Conservation (phyloP, 495 filamentous ascomycete species). For the Terfezia boudieri region DNA sequence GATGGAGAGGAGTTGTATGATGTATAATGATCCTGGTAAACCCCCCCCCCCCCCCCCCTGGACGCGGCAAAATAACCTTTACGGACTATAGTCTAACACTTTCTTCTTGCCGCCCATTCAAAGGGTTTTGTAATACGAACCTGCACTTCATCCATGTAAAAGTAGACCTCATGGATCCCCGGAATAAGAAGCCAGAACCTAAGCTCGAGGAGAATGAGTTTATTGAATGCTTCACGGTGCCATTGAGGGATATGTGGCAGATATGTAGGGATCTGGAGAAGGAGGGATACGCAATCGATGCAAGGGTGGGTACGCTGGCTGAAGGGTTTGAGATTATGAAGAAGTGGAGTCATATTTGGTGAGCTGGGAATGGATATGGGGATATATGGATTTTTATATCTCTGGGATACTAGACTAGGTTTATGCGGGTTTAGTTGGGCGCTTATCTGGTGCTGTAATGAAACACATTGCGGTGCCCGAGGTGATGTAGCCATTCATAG, state of each 20-base stretch:
- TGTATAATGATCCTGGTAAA: constrained; percentile 44
- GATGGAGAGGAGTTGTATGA: constrained; percentile 44
- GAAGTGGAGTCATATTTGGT: constrained; percentile 16
- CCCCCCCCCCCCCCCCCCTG: background rate
- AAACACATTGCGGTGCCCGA: too few species aligned
- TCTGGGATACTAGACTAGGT: too few species aligned
- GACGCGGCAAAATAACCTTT: too few species aligned
- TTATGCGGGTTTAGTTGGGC: too few species aligned
- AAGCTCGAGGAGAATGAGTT: constrained; percentile 75
- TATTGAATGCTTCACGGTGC: constrained; percentile 63
- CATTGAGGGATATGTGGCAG: constrained; percentile 38
- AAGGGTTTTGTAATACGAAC: constrained; percentile 75
- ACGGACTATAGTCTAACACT: background rate
- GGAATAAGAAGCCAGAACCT: constrained; percentile 41
- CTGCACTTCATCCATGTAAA: constrained; percentile 61
- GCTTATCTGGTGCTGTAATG: too few species aligned
- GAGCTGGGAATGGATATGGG: too few species aligned
- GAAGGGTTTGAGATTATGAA: constrained; percentile 68
- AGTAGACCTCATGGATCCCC: constrained; percentile 50
- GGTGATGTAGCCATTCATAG: too few species aligned
- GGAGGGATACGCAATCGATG: constrained; percentile 67
- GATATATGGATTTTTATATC: too few species aligned
- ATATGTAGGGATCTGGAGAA: constrained; percentile 46
- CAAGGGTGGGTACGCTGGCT: constrained; percentile 59
- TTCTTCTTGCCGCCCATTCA: background rate